Percentiles rank a stretch among this genome's conserved stretches.
phyloP scores from a whole-genome alignment of 2,329 filamentous ascomycete genomes.

The Lasiodiplodia citricola region DNA sequence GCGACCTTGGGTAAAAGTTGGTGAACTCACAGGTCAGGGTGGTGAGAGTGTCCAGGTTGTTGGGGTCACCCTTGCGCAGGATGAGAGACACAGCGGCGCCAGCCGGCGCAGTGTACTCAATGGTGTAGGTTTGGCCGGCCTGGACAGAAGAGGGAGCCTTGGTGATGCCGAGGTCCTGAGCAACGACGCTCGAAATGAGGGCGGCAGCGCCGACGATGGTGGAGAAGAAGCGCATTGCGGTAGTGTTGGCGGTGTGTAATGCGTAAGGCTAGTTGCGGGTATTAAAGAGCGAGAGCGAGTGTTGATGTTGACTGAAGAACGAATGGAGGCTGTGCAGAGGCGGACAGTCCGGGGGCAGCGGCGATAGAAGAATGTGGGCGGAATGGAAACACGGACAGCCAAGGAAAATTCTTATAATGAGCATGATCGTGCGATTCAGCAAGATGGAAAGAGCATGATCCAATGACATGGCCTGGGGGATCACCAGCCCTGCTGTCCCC shows the following conservation, averaged over 20 bases:
- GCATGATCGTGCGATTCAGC: conserved; percentile 19
- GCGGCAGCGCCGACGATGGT: conserved; percentile 52
- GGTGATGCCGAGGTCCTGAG: conserved; percentile 53
- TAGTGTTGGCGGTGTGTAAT: conserved; percentile 12
- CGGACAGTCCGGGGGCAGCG: background rate
- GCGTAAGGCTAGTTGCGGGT: conserved; percentile 5
- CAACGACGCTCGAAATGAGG: conserved; percentile 48
- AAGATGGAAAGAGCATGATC: background rate
- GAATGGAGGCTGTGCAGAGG: conserved; percentile 7
- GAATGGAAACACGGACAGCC: conserved; percentile 11
- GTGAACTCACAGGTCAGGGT: conserved; percentile 54
- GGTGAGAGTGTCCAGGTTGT: conserved; percentile 56
- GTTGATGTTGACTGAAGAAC: conserved; percentile 14
- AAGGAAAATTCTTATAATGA: conserved; percentile 25
- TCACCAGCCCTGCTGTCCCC: conserved; percentile 16
- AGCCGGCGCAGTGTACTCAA: conserved; percentile 56
- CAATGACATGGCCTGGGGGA: conserved; percentile 12
- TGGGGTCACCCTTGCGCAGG: conserved; percentile 58
- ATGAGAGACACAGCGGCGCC: conserved; percentile 58
- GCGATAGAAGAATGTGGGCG: conserved; percentile 16
- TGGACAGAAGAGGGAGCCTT: conserved; percentile 54
- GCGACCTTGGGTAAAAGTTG: background rate
- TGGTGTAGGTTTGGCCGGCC: conserved; percentile 55
- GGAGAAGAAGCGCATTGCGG: conserved; percentile 58
- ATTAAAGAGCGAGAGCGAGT: conserved; percentile 5